Percentiles rank a stretch among this genome's conserved stretches.
phyloP scores from a whole-genome alignment of 2,329 filamentous ascomycete species.

The Curvularia eragrostidis region DNA sequence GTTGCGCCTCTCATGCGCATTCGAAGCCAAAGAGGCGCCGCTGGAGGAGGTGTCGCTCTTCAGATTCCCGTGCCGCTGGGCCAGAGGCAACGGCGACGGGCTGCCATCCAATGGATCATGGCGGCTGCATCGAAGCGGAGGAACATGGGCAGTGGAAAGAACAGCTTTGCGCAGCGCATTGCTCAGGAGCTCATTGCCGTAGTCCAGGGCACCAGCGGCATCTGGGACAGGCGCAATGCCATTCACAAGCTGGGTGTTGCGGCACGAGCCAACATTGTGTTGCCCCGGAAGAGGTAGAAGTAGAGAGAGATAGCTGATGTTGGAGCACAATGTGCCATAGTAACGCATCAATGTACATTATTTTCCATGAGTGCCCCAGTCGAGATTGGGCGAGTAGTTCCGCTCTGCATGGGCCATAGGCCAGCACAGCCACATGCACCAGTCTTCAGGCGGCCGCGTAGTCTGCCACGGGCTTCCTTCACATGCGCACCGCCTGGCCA shows the following conservation, averaged over 20 bases:
- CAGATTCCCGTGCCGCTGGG: conserved; percentile 81
- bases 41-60: conserved; percentile 83
- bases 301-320: not conserved
- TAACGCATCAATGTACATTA: conserved; percentile 12
- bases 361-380: not conserved
- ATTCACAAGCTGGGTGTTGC: conserved; percentile 83
- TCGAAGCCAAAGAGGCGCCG: conserved; percentile 74
- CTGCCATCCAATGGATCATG: conserved; percentile 88
- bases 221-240: conserved; percentile 81
- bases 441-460: conserved; percentile 18
- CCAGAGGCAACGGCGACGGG: conserved; percentile 75
- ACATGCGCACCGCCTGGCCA: not conserved
- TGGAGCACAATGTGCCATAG: not conserved
- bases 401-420: conserved; percentile 20
- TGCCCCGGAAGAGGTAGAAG: conserved; percentile 42
- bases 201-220: conserved; percentile 80
- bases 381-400: conserved; percentile 6
- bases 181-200: conserved; percentile 87
- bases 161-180: conserved; percentile 76
- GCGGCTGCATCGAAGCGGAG: conserved; percentile 80
- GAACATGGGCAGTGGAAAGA: conserved; percentile 72
- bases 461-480: not conserved
- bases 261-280: conserved; percentile 73
- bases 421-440: conserved; percentile 27
- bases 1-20: conserved; percentile 88